Conservation (phyloP, 2,329 filamentous ascomycete genomes). For the Pseudocercospora musae region DNA sequence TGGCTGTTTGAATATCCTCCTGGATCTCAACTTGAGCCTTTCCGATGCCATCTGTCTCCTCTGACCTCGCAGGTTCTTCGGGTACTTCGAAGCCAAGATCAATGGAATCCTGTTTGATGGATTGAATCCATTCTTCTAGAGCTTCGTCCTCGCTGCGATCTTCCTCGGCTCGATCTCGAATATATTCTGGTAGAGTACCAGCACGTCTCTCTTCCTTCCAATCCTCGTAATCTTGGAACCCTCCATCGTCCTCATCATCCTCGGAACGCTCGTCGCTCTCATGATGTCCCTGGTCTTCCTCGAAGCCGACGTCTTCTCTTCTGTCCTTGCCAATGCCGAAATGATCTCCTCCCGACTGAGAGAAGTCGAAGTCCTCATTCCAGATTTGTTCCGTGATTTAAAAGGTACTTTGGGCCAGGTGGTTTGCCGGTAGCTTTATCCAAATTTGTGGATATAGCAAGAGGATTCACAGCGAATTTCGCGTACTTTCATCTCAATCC, state of each 20-base stretch:
- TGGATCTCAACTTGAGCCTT: too few relatives aligned
- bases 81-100: not conserved
- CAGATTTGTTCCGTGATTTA: too few relatives aligned
- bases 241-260: not conserved
- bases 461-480: too few relatives aligned
- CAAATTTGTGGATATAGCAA: too few relatives aligned
- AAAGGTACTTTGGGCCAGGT: too few relatives aligned
- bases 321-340: not conserved
- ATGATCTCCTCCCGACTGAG: not conserved
- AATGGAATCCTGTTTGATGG: not conserved
- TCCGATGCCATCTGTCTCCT: too few relatives aligned
- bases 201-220: not conserved
- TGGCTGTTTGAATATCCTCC: not conserved
- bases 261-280: not conserved
- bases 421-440: too few relatives aligned
- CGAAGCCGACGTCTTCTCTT: not conserved
- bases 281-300: not conserved
- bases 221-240: not conserved
- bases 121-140: not conserved
- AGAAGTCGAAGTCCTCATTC: too few relatives aligned
- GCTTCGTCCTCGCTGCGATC: not conserved
- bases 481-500: too few relatives aligned
- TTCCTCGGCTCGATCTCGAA: too few relatives aligned
- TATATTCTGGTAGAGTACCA: not conserved
- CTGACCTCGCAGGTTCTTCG: not conserved